Percentiles rank a stretch among this genome's conserved stretches.
These are phyloP conservation scores for Cetradonia linearis DNA, from an alignment of 495 filamentous ascomycete genomes.

Conservation along the genomic window DNA sequence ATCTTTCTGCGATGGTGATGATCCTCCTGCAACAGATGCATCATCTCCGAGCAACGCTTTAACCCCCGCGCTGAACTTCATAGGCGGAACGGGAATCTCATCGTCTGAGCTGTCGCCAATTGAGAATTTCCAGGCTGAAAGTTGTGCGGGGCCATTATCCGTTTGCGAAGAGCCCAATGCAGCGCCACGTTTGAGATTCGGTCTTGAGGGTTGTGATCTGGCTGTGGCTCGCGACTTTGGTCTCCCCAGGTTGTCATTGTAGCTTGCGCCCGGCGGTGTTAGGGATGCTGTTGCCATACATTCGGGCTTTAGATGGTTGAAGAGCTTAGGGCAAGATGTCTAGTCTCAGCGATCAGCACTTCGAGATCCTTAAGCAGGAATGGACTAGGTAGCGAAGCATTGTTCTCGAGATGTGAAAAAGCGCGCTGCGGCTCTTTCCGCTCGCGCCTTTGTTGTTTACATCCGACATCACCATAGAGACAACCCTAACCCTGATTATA, in stretches of 20 bases:
- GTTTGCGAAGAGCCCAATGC: slow-evolving; percentile 15
- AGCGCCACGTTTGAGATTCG: slow-evolving; percentile 20
- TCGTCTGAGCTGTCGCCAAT: slow-evolving; percentile 67
- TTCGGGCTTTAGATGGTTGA: neutral
- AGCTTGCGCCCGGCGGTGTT: slow-evolving; percentile 20
- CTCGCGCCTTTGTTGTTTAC: slow-evolving; percentile 4
- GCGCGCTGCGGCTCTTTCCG: slow-evolving; percentile 10
- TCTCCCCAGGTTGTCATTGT: slow-evolving; percentile 13
- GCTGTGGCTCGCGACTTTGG: slow-evolving; percentile 15
- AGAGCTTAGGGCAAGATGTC: neutral
- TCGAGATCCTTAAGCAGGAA: neutral
- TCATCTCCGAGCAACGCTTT: slow-evolving; percentile 65
- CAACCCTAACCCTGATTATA: neutral
- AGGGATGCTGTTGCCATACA: slow-evolving; percentile 21
- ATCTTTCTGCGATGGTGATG: slow-evolving; percentile 41
- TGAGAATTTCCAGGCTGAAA: slow-evolving; percentile 25
- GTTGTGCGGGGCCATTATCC: slow-evolving; percentile 15
- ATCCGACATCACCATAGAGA: slow-evolving; percentile 1
- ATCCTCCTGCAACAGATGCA: slow-evolving; percentile 38
- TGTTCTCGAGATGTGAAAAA: neutral
- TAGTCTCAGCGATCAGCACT: neutral
- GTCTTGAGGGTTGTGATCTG: slow-evolving; percentile 19
- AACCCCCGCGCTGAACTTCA: slow-evolving; percentile 70
- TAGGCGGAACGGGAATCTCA: slow-evolving; percentile 51
- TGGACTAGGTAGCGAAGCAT: neutral